Evolutionary conservation across 225 moss, liverwort and hornwort species (phyloP), one percentile per base, ranked within the genome.

Genomic region (Sphagnum tenellum): DNA sequence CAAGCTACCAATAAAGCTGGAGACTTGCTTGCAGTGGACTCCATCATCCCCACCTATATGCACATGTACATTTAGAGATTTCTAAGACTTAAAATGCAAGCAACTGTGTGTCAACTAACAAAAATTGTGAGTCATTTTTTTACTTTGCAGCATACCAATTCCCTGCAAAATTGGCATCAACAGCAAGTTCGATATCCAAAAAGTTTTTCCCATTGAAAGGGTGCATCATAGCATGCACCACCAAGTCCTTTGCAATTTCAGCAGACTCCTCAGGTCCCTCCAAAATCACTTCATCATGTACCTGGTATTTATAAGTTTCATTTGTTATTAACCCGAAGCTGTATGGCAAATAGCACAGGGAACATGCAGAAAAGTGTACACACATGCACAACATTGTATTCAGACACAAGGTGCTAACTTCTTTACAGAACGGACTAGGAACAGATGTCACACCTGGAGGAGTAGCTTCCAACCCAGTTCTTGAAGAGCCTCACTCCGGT

Each of bases 121-220:
- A 29, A 29, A 29, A 29, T 29, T 29, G 29, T 29, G 29, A 29
- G 29, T 29, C 29, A 47, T 60, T 52, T 55, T 57, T 5, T 88
- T 72, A 98, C 73, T 98, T 98, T n/a, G 98, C 93, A 50, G 93
- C 90, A 73, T 93, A 98, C 98, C 98, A 98, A 69, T 82, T 98
- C 73, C 76, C 63, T 44, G 93, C 93, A 56, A 73, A 82, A 65
- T 93, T 66, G 8, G 90, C 98, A 79, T 98, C 98, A 48, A 98
- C 98, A 57, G 79, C 82, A 79, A 98, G 69, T 45, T 86, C 93
- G 47, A 98, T 93, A 76, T 82, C 83, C 11, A 98, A 71, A 51
- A 68, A 65, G 72, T 98, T 98, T 70, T 81, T 68, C 59, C 98
- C 98, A 6, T 80, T 70, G 47, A 98, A 98, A 55, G 98, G 98